Percentiles rank a stretch among this genome's conserved stretches.
Conservation (phyloP, 164 flowering plant genomes). For the Vitis amurensis region DNA sequence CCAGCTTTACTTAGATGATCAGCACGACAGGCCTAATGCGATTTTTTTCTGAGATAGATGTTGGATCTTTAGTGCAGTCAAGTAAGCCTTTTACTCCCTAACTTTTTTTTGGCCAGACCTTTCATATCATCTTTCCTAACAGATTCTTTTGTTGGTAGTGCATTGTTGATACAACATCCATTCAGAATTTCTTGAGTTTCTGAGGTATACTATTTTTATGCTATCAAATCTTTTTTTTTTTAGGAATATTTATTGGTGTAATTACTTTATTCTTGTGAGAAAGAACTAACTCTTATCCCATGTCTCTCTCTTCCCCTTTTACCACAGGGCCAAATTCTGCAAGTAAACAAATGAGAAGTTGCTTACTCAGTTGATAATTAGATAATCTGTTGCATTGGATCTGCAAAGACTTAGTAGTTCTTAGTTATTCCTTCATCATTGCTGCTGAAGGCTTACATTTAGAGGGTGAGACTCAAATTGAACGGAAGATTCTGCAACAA, state of each 20-base stretch:
- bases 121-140: background rate
- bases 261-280: background rate
- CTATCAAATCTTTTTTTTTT: background rate
- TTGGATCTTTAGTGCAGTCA: constrained; percentile 52
- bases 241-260: background rate
- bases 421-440: constrained; percentile 18
- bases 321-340: constrained; percentile 53
- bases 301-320: constrained; percentile 2
- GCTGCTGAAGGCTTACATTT: constrained; percentile 25
- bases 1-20: constrained; percentile 37
- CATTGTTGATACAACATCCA: constrained; percentile 43
- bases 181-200: constrained; percentile 30
- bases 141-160: constrained; percentile 31
- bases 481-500: constrained; percentile 18
- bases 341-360: constrained; percentile 18
- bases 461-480: constrained; percentile 10
- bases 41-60: constrained; percentile 50
- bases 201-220: constrained; percentile 31
- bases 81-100: constrained; percentile 38
- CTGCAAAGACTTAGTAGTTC: constrained; percentile 26
- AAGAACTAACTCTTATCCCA: background rate
- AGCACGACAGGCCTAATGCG: constrained; percentile 56
- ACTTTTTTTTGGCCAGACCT: background rate
- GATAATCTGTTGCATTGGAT: constrained; percentile 14
- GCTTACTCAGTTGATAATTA: constrained; percentile 24